These are phyloP conservation scores for Delonix regia DNA, from an alignment of 306 rosid species.

Conservation along the genomic window DNA sequence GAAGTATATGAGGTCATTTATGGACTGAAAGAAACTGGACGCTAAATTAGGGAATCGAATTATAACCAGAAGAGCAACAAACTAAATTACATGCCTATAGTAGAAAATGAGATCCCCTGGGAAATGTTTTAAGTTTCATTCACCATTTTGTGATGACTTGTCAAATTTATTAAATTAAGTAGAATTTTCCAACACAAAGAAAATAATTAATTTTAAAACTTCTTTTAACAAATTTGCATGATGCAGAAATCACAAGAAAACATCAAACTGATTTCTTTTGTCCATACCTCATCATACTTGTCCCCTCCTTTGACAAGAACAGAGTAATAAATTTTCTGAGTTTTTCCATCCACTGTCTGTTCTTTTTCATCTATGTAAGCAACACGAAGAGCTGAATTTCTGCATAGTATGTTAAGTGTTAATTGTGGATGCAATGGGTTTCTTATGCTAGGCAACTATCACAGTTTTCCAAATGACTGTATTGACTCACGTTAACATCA, in stretches of 20 bases:
- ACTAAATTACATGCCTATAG: background rate
- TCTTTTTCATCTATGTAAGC: slow-evolving; percentile 92
- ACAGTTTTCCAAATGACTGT: slow-evolving; percentile 28
- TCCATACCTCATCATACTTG: slow-evolving; percentile 86
- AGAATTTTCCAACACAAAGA: background rate
- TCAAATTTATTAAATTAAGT: slow-evolving; percentile 1
- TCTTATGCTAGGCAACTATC: slow-evolving; percentile 21
- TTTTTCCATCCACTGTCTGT: slow-evolving; percentile 52
- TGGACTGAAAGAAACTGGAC: background rate
- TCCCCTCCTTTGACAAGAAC: slow-evolving; percentile 97
- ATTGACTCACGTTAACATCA: slow-evolving; percentile 79
- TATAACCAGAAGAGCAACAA: slow-evolving; percentile 4
- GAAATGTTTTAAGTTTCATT: slow-evolving; percentile 5
- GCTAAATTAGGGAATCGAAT: background rate
- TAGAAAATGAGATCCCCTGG: background rate
- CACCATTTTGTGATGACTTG: slow-evolving; percentile 15
- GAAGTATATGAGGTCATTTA: background rate
- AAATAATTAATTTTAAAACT: background rate
- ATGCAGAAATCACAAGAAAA: slow-evolving; percentile 14
- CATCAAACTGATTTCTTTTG: slow-evolving; percentile 18
- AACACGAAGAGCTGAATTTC: slow-evolving; percentile 82
- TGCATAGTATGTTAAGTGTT: slow-evolving; percentile 37
- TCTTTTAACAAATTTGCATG: slow-evolving; percentile 19
- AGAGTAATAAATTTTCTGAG: slow-evolving; percentile 63
- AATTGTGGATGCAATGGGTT: slow-evolving; percentile 34